phyloP scores from a whole-genome alignment of 2,329 filamentous ascomycete genomes.

The Apiospora marii region DNA sequence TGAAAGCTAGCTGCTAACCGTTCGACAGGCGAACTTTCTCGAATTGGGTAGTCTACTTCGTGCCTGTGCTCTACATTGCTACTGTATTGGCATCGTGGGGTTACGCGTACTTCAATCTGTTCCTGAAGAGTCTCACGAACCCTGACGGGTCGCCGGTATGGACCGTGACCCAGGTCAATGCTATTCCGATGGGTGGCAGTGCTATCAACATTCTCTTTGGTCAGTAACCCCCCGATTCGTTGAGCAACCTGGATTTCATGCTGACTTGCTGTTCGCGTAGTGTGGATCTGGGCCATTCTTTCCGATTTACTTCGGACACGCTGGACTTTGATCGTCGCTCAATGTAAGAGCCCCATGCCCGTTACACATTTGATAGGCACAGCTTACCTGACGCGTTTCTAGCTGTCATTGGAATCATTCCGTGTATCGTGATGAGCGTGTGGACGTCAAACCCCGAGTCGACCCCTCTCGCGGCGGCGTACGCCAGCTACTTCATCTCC shows the following conservation, averaged over 20 bases:
- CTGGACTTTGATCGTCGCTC: conserved; percentile 58
- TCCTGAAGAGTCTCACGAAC: conserved; percentile 49
- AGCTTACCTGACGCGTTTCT: background rate
- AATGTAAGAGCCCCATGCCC: conserved; percentile 41
- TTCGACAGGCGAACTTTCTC: conserved; percentile 47
- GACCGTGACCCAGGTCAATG: conserved; percentile 54
- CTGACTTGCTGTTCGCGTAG: conserved; percentile 35
- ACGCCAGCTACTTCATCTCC: conserved; percentile 60
- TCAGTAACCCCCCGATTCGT: conserved; percentile 26
- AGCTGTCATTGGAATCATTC: conserved; percentile 54
- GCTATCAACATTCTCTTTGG: conserved; percentile 56
- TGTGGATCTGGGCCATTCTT: conserved; percentile 62
- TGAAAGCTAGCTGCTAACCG: background rate
- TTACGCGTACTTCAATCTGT: conserved; percentile 54
- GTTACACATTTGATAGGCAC: background rate
- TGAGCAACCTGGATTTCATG: conserved; percentile 8
- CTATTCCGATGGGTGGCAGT: conserved; percentile 56
- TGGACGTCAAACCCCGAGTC: conserved; percentile 56
- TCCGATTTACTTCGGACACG: conserved; percentile 58
- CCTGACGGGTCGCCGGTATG: conserved; percentile 51
- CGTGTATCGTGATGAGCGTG: conserved; percentile 60
- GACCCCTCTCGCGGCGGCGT: conserved; percentile 54
- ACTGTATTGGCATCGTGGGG: conserved; percentile 56
- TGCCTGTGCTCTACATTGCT: conserved; percentile 53
- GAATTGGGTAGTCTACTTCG: conserved; percentile 54